Evolutionary conservation across 148 eudicot species (phyloP).

Genomic region (Arbutus unedo): DNA sequence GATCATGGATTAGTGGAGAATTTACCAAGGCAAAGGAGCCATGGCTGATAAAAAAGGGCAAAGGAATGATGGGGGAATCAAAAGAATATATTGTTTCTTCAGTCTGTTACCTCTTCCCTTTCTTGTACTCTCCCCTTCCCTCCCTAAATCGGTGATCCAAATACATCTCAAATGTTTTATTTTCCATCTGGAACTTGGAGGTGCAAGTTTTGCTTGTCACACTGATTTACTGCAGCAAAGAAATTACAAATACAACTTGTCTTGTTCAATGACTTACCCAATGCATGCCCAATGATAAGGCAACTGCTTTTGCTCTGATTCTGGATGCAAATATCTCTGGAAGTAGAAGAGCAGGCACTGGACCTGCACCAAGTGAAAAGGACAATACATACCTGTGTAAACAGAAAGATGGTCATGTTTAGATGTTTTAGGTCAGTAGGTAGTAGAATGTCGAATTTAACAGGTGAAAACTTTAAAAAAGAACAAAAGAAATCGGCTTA

Average conservation of each 20-base stretch:
- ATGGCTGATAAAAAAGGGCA: not conserved
- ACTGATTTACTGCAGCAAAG: not conserved
- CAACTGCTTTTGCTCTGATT: slow-evolving; percentile 97
- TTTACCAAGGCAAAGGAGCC: too few relatives aligned
- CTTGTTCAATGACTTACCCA: slow-evolving; percentile 62
- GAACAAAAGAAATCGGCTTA: slow-evolving; percentile 34
- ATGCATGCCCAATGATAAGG: slow-evolving; percentile 93
- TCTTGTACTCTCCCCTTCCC: not conserved
- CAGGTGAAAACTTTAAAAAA: not conserved
- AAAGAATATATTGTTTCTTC: not conserved
- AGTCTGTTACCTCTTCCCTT: not conserved
- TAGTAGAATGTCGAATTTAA: not conserved
- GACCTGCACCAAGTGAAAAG: slow-evolving; percentile 97
- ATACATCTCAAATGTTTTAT: not conserved
- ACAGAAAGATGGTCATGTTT: not conserved
- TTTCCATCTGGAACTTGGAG: not conserved
- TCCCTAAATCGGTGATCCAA: not conserved
- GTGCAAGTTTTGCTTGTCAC: not conserved
- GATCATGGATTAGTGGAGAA: not conserved
- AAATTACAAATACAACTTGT: not conserved
- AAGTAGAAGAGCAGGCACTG: slow-evolving; percentile 94
- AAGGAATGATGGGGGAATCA: not conserved
- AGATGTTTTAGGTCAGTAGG: not conserved
- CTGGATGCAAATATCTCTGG: slow-evolving; percentile 96
- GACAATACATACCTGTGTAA: slow-evolving; percentile 74